Conservation (phyloP, 2,329 filamentous ascomycete genomes). For the Xylariaceae sp. region DNA sequence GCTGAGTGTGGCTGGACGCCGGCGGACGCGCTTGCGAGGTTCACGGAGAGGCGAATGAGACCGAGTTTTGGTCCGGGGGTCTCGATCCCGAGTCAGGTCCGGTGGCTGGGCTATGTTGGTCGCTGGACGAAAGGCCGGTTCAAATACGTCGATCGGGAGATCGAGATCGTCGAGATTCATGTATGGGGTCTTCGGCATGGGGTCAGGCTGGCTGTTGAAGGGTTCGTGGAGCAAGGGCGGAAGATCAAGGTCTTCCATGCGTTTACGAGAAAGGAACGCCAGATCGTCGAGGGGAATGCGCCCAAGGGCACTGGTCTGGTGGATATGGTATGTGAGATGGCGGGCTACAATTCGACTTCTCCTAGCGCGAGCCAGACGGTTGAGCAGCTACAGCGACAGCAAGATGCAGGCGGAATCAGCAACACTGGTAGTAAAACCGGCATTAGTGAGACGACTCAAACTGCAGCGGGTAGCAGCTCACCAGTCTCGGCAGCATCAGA, state of each 20-base stretch:
- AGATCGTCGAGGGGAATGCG: slow-evolving; percentile 55
- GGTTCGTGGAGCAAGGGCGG: slow-evolving; percentile 83
- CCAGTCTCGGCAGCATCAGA: slow-evolving; percentile 13
- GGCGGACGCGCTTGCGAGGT: slow-evolving; percentile 48
- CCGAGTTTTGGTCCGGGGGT: slow-evolving; percentile 83
- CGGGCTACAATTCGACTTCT: slow-evolving; percentile 32
- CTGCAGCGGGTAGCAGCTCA: slow-evolving; percentile 13
- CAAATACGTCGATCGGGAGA: slow-evolving; percentile 71
- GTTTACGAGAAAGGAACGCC: slow-evolving; percentile 67
- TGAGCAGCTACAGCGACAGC: slow-evolving; percentile 21
- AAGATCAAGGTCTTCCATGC: slow-evolving; percentile 78
- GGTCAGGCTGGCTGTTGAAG: slow-evolving; percentile 80
- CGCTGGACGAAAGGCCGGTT: slow-evolving; percentile 73
- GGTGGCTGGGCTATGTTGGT: slow-evolving; percentile 85
- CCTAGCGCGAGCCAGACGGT: slow-evolving; percentile 19
- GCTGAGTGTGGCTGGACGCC: slow-evolving; percentile 65
- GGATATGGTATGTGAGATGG: slow-evolving; percentile 51
- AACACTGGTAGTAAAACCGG: slow-evolving; percentile 12
- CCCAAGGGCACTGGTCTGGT: slow-evolving; percentile 45
- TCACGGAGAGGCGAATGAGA: slow-evolving; percentile 81
- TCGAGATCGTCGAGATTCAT: slow-evolving; percentile 85
- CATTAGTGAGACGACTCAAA: slow-evolving; percentile 2
- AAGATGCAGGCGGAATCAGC: slow-evolving; percentile 35
- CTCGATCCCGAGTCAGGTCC: slow-evolving; percentile 84
- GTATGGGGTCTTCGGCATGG: slow-evolving; percentile 83